A percentile compares a stretch with the other conserved stretches of the same genome.
Evolutionary conservation across 1,284 basidiomycete genomes (phyloP).

Genomic region (Xerocomus tenax): DNA sequence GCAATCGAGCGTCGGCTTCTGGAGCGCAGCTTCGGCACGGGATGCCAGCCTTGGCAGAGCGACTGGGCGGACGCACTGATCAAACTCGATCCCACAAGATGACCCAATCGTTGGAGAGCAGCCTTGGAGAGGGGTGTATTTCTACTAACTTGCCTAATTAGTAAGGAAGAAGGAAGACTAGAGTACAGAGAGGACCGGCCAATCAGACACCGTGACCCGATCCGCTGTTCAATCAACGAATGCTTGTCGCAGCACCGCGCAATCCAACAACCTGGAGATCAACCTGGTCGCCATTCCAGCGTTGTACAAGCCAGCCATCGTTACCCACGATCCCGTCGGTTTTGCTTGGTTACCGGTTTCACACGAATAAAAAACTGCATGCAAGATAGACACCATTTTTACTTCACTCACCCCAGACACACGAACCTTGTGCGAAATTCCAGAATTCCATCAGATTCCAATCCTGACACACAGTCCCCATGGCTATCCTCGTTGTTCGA

Average conservation of each 20-base stretch:
- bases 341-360: neutral
- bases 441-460: neutral
- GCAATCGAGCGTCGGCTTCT: slow-evolving; percentile 11
- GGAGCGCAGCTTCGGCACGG: slow-evolving; percentile 3
- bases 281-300: neutral
- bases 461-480: neutral
- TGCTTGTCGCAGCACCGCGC: neutral
- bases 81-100: neutral
- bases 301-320: neutral
- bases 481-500: neutral
- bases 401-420: neutral
- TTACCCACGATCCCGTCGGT: neutral
- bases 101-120: neutral
- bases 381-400: neutral
- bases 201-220: neutral
- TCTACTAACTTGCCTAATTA: no score
- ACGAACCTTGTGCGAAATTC: neutral
- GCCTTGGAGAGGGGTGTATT: no score
- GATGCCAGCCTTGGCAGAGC: neutral
- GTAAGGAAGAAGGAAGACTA: neutral
- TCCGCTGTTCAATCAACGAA: neutral
- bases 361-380: neutral
- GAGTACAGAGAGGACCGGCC: neutral
- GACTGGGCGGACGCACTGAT: neutral
- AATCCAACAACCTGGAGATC: neutral